Conservation (phyloP, 306 rosid species). For the Carpinus fangiana region DNA sequence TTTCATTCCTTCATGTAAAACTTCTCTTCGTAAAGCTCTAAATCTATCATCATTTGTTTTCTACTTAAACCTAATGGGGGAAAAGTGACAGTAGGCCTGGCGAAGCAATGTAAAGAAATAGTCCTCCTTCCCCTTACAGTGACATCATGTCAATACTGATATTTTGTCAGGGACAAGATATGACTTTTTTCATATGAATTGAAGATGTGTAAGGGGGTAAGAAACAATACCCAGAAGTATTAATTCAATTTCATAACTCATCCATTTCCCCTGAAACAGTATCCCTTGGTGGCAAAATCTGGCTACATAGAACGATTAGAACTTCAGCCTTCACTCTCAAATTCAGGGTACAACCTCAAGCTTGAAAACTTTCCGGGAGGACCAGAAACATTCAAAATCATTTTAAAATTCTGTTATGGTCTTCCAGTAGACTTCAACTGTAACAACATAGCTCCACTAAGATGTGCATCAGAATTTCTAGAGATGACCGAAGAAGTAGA, state of each 20-base stretch:
- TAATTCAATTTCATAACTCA: slow-evolving; percentile 15
- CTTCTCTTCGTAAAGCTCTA: not conserved
- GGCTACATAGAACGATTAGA: slow-evolving; percentile 73
- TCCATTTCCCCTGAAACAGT: slow-evolving; percentile 56
- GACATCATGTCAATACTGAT: not conserved
- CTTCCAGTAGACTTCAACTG: slow-evolving; percentile 75
- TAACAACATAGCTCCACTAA: slow-evolving; percentile 64
- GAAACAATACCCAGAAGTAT: not conserved
- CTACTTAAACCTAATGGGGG: not conserved
- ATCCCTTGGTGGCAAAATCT: slow-evolving; percentile 76
- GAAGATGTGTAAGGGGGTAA: not conserved
- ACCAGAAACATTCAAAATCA: slow-evolving; percentile 62
- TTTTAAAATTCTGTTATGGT: slow-evolving; percentile 85
- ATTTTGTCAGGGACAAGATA: not conserved
- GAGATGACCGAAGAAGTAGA: slow-evolving; percentile 93
- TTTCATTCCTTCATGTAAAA: not conserved
- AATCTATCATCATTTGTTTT: not conserved
- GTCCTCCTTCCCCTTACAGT: not conserved
- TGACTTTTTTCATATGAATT: not conserved
- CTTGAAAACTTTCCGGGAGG: slow-evolving; percentile 93
- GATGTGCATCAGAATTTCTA: slow-evolving; percentile 90
- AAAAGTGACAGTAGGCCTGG: not conserved
- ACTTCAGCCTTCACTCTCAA: slow-evolving; percentile 55
- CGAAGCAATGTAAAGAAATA: not conserved
- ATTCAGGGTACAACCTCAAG: slow-evolving; percentile 44